Evolutionary conservation across 78 protist species (phyloP).

Genomic region (Monosiga brevicollis): DNA sequence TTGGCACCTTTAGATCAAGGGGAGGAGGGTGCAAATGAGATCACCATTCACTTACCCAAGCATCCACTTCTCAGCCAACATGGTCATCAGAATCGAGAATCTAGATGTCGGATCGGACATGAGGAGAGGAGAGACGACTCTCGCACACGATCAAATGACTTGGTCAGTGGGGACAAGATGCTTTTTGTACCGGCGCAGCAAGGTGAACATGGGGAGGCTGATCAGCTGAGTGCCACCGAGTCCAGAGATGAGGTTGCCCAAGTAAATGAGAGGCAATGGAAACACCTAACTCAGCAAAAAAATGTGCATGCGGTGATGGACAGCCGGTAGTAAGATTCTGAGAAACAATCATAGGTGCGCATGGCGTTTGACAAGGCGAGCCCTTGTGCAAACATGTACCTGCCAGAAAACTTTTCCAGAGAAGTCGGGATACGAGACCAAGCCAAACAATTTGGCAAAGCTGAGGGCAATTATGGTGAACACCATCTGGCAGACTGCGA

Average conservation of each 20-base stretch:
- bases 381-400: too few relatives aligned
- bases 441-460: neutral
- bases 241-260: slow-evolving; percentile 19
- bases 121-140: too few relatives aligned
- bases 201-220: slow-evolving; percentile 22
- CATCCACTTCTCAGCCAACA: slow-evolving; percentile 1
- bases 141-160: too few relatives aligned
- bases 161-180: too few relatives aligned
- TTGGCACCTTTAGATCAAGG: too few relatives aligned
- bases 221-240: slow-evolving; percentile 21
- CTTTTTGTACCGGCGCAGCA: slow-evolving; percentile 33
- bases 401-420: too few relatives aligned
- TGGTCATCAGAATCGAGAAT: slow-evolving; percentile 21
- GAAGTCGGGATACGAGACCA: neutral
- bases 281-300: neutral
- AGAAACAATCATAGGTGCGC: neutral
- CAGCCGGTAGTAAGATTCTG: neutral
- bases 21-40: too few relatives aligned
- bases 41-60: too few relatives aligned
- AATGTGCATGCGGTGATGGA: neutral
- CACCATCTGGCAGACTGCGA: slow-evolving; percentile 2
- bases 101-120: too few relatives aligned
- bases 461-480: neutral
- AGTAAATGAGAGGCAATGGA: slow-evolving; percentile 26
- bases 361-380: too few relatives aligned